These are phyloP conservation scores for Haematococcus lacustris DNA, from an alignment of 139 green algal genomes.

Conservation along the genomic window DNA sequence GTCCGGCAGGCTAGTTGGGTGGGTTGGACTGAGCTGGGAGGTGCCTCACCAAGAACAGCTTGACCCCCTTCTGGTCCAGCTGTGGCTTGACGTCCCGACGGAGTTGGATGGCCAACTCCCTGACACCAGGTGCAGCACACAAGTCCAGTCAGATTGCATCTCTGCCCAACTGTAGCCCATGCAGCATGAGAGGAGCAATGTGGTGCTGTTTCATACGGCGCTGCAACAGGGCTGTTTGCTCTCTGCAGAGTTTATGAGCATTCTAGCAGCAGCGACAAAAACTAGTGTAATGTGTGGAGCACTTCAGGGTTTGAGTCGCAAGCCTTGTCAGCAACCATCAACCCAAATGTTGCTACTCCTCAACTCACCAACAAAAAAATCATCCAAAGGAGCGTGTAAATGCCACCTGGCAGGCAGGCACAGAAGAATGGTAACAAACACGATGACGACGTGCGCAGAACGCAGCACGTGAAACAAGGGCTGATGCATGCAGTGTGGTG, in stretches of 20 bases:
- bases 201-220: neutral
- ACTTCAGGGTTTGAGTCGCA: neutral
- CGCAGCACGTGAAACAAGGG: too few relatives aligned
- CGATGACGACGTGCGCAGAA: too few relatives aligned
- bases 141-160: neutral
- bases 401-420: too few relatives aligned
- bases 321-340: too few relatives aligned
- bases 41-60: slow-evolving; percentile 61
- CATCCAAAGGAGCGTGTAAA: slow-evolving; percentile 71
- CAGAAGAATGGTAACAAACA: too few relatives aligned
- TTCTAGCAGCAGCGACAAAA: neutral
- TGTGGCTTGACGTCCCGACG: slow-evolving; percentile 63
- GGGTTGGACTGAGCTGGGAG: too few relatives aligned
- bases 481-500: too few relatives aligned
- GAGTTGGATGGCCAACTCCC: slow-evolving; percentile 71
- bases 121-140: slow-evolving; percentile 3
- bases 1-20: too few relatives aligned
- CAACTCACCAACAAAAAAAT: slow-evolving; percentile 62
- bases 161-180: neutral
- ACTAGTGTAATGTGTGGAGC: neutral
- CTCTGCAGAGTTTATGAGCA: too few relatives aligned
- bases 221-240: neutral
- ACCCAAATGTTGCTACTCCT: neutral
- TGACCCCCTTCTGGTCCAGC: slow-evolving; percentile 38
- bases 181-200: neutral